Evolutionary conservation across 768 basidiomycete species (phyloP).

Genomic region (Infundibulicybe gibba): DNA sequence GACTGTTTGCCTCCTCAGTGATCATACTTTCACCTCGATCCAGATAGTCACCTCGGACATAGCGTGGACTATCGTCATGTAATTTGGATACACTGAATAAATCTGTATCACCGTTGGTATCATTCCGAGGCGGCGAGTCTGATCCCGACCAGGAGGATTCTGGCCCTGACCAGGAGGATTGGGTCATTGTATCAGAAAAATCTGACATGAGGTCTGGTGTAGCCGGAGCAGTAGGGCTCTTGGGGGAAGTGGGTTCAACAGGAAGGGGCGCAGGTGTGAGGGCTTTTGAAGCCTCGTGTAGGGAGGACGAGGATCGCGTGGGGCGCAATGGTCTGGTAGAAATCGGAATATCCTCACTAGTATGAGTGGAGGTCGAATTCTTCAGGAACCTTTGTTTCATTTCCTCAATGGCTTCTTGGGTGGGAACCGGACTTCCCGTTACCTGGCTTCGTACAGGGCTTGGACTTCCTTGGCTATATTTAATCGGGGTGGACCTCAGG

Average conservation of each 20-base stretch:
- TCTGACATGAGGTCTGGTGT: constrained; percentile 63
- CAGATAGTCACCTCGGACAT: constrained; percentile 20
- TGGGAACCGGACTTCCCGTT: constrained; percentile 29
- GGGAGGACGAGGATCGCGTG: constrained; percentile 17
- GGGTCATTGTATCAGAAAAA: constrained; percentile 53
- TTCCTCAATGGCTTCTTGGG: constrained; percentile 53
- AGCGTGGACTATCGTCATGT: constrained; percentile 15
- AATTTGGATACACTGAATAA: constrained; percentile 16
- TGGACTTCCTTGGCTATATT: constrained; percentile 14
- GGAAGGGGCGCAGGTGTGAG: constrained; percentile 1
- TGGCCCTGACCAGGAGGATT: constrained; percentile 25
- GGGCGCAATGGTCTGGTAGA: constrained; percentile 1
- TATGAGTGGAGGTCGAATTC: constrained; percentile 11
- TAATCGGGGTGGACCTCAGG: constrained; percentile 7
- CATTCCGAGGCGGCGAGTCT: constrained; percentile 46
- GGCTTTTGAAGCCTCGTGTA: constrained; percentile 10
- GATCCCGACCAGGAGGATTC: too few species aligned
- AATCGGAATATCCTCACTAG: neutral
- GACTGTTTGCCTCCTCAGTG: constrained; percentile 24
- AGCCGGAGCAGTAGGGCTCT: constrained; percentile 29
- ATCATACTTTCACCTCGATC: constrained; percentile 21
- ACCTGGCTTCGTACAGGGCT: constrained; percentile 20
- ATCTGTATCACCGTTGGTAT: constrained; percentile 12
- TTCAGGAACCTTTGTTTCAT: constrained; percentile 58
- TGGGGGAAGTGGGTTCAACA: constrained; percentile 1